Evolutionary conservation across 192 early-diverging fungal species (phyloP), one percentile per base, ranked within the genome.

Genomic region (Entomortierella parvispora): DNA sequence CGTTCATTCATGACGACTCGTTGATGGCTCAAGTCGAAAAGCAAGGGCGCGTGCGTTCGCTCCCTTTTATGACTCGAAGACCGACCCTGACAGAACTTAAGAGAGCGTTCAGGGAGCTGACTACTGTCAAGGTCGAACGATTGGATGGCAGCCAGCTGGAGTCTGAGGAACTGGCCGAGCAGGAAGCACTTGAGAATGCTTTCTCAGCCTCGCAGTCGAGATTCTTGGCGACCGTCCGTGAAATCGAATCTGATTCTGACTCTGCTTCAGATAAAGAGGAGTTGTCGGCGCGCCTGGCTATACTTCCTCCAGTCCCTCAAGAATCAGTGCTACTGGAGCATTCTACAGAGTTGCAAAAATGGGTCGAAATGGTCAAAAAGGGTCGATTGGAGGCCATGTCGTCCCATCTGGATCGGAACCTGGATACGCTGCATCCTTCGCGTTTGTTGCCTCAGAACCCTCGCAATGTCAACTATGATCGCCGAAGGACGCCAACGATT

Each of bases 31-130:
- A 12, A 2, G 63, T 17, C n/a, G 51, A 55, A 4, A 48, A 23
- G 28, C 58, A 70, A 0, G 51, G 51, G 15, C 59, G 40, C 17
- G 22, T 70, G 50, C 46, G 68, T 9, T 70, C 68, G 11, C 40
- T 62, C 42, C 68, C 68, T 11, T 70, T 70, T 55, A 42, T 62
- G 44, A 70, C 68, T 0, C 42, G 51, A 43, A 47, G 68, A 31
- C 58, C 68, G 2, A 85, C 93, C 4, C 71, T 93, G 17, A 69
- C 77, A 14, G 93, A 93, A 67, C 62, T 94, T 15, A 81, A 81
- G 68, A 71, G 90, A 9, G 84, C 86, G 7, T 93, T 86, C 46
- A 60, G 79, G 14, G 89, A 92, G 62, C 78, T 93, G 4, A 84
- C 79, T 7, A 80, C 84, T 20, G 59, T 91, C 14, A 85, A 85